These are phyloP conservation scores for Umbelopsis sp. DNA, from an alignment of 192 early-diverging fungal species.

Conservation along the genomic window DNA sequence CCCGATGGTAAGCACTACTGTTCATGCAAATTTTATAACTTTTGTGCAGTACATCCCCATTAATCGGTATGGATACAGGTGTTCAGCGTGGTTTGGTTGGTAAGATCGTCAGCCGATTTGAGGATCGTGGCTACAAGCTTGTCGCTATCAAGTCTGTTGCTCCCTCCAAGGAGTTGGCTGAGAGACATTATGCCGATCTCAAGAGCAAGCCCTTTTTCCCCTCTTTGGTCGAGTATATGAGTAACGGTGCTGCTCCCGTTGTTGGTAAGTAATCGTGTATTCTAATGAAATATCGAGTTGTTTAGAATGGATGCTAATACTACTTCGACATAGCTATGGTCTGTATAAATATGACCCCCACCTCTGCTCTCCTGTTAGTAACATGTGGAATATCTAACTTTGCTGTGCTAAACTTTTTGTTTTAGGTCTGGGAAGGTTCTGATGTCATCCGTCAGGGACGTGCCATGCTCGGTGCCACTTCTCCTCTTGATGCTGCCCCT, in stretches of 20 bases:
- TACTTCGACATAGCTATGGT: not conserved
- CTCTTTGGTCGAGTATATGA: slow-evolving; percentile 92
- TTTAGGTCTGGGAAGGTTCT: slow-evolving; percentile 83
- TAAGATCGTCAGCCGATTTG: slow-evolving; percentile 86
- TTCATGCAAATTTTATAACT: not conserved
- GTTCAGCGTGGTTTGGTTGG: slow-evolving; percentile 86
- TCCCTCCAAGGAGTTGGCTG: slow-evolving; percentile 65
- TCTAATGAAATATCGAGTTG: no score
- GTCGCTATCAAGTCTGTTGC: slow-evolving; percentile 79
- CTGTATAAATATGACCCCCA: not conserved
- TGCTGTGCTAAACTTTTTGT: slow-evolving; percentile 40
- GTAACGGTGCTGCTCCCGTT: slow-evolving; percentile 84
- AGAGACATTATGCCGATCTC: slow-evolving; percentile 88
- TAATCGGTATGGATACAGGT: slow-evolving; percentile 67
- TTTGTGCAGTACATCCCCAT: not conserved
- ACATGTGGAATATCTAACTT: not conserved
- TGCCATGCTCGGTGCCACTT: slow-evolving; percentile 88
- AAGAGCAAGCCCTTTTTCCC: slow-evolving; percentile 85
- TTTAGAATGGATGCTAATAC: no score
- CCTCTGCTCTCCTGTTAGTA: no score
- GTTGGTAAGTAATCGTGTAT: slow-evolving; percentile 58
- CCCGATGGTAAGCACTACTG: not conserved
- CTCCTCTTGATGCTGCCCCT: slow-evolving; percentile 83
- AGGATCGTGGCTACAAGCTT: slow-evolving; percentile 90
- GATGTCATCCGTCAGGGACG: slow-evolving; percentile 89